phyloP scores from a whole-genome alignment of 179 eudicot genomes.

The Spinacia oleracea region DNA sequence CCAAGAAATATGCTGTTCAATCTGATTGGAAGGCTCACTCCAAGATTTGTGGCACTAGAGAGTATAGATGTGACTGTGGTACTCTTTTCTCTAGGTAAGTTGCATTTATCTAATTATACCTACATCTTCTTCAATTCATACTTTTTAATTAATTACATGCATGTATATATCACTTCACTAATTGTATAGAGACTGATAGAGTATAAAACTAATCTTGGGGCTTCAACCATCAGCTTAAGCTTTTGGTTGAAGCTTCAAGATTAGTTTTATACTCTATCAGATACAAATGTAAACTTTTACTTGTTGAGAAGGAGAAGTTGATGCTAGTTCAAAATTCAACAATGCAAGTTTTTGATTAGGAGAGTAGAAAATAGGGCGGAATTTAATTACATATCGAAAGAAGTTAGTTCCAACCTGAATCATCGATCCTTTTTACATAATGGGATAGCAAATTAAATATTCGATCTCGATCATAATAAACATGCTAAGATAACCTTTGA shows the following conservation, averaged over 20 bases:
- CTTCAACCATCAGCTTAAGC: too few species aligned
- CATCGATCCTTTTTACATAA: background rate
- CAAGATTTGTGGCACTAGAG: conserved; percentile 40
- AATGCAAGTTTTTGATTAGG: too few species aligned
- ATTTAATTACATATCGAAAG: too few species aligned
- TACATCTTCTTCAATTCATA: background rate
- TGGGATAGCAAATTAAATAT: background rate
- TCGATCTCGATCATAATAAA: too few species aligned
- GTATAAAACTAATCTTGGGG: too few species aligned
- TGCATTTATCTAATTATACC: background rate
- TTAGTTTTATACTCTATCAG: too few species aligned
- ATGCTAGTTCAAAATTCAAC: background rate
- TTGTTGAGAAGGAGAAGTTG: background rate
- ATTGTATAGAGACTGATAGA: too few species aligned
- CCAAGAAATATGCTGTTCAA: conserved; percentile 37
- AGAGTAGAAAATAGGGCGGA: background rate
- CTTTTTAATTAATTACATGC: conserved; percentile 5
- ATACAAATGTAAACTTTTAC: too few species aligned
- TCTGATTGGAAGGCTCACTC: conserved; percentile 43
- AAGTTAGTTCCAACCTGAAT: too few species aligned
- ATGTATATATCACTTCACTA: background rate
- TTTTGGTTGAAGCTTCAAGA: too few species aligned
- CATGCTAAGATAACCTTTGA: too few species aligned
- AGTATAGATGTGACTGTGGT: conserved; percentile 38
- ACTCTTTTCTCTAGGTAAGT: conserved; percentile 36